Evolutionary conservation across 2,329 filamentous ascomycete genomes (phyloP).

Genomic region (Botrytis porri): DNA sequence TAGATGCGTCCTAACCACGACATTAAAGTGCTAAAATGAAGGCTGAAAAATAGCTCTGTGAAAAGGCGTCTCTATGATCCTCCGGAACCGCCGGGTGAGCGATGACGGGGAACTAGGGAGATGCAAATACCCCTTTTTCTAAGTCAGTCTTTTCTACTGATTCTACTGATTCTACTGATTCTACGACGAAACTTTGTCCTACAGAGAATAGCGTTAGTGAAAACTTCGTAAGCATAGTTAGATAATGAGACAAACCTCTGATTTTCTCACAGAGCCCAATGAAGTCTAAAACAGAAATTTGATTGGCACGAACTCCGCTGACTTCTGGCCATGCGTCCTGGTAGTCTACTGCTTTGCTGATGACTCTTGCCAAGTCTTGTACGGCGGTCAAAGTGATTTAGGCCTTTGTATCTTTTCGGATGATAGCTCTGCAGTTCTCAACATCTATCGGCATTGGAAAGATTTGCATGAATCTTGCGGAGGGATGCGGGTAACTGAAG

Average conservation of each 20-base stretch:
- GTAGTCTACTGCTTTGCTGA: slow-evolving; percentile 37
- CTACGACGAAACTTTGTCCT: slow-evolving; percentile 42
- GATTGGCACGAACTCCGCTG: slow-evolving; percentile 28
- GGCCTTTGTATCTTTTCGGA: slow-evolving; percentile 42
- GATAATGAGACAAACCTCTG: slow-evolving; percentile 40
- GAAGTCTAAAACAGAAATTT: background rate
- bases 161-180: slow-evolving; percentile 48
- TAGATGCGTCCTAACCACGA: slow-evolving; percentile 45
- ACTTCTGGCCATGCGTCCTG: slow-evolving; percentile 37
- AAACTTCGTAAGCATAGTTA: background rate
- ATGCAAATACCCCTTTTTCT: slow-evolving; percentile 42
- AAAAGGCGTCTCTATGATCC: slow-evolving; percentile 32
- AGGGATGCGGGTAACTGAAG: slow-evolving; percentile 42
- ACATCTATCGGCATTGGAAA: slow-evolving; percentile 37
- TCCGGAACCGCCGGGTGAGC: slow-evolving; percentile 38
- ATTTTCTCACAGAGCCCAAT: slow-evolving; percentile 21
- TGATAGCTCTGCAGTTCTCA: slow-evolving; percentile 42
- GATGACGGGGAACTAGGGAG: slow-evolving; percentile 43
- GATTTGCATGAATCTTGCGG: slow-evolving; percentile 43
- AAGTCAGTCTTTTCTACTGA: slow-evolving; percentile 49
- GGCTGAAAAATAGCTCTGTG: slow-evolving; percentile 42
- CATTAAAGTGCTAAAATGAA: slow-evolving; percentile 43
- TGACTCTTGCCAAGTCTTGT: slow-evolving; percentile 43
- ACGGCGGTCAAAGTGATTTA: slow-evolving; percentile 46
- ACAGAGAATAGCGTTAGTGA: slow-evolving; percentile 21